phyloP scores from a whole-genome alignment of 305 asterid genomes.

The Solanum hybrid region DNA sequence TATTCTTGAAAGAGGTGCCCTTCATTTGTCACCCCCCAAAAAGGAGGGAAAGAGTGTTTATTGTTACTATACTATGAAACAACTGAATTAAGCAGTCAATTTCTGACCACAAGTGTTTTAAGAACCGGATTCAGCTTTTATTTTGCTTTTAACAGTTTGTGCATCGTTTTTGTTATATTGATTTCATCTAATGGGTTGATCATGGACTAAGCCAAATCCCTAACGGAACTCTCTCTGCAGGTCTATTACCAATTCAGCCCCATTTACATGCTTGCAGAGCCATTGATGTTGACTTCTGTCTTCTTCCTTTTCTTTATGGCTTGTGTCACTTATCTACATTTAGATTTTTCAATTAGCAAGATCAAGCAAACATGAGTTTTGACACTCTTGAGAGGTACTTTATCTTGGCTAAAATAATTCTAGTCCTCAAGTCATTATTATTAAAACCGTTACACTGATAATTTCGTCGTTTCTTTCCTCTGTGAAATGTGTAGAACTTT shows the following conservation, averaged over 20 bases:
- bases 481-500: background rate
- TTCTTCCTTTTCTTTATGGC: conserved; percentile 67
- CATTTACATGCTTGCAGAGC: conserved; percentile 91
- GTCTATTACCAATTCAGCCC: conserved; percentile 82
- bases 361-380: conserved; percentile 14
- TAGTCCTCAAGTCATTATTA: background rate
- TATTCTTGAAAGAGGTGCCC: background rate
- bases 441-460: background rate
- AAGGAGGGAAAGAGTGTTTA: background rate
- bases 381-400: conserved; percentile 26
- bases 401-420: background rate
- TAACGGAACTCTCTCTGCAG: conserved; percentile 36
- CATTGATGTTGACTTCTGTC: conserved; percentile 70
- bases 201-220: background rate
- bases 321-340: conserved; percentile 65
- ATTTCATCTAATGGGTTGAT: background rate
- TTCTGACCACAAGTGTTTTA: background rate
- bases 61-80: background rate
- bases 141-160: background rate
- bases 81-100: background rate
- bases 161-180: background rate
- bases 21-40: background rate
- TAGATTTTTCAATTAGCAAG: conserved; percentile 70
- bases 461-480: background rate
- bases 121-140: background rate